Conservation (phyloP, 768 basidiomycete species). For the Amanita pallidorosea region DNA sequence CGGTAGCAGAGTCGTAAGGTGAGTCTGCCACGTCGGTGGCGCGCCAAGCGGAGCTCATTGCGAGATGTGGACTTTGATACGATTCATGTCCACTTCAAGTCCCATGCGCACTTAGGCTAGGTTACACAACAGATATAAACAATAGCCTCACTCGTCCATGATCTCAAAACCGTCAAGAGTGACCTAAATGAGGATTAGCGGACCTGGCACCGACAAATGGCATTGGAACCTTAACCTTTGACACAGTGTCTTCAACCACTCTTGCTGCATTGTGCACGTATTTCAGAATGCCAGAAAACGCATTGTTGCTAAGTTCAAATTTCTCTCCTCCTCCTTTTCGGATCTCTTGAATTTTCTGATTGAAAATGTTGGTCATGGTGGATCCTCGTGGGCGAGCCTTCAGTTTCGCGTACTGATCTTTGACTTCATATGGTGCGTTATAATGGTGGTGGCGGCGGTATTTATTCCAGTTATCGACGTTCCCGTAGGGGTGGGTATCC, state of each 20-base stretch:
- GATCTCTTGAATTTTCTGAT: not conserved
- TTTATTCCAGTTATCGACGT: not conserved
- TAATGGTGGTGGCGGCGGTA: not conserved
- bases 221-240: not conserved
- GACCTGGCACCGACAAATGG: not conserved
- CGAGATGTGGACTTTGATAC: no score
- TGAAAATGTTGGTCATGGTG: not conserved
- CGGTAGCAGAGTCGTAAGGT: not conserved
- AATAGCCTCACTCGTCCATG: no score
- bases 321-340: not conserved
- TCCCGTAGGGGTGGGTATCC: not conserved
- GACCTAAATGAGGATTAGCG: not conserved
- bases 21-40: not conserved
- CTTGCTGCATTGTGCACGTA: not conserved
- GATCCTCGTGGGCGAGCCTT: not conserved
- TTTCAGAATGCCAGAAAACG: not conserved
- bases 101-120: no score
- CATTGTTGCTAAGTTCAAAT: not conserved
- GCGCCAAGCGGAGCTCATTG: no score
- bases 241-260: not conserved
- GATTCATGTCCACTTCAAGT: no score
- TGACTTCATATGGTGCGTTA: no score
- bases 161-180: not conserved
- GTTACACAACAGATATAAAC: no score
- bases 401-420: not conserved